phyloP scores from a whole-genome alignment of 2,329 filamentous ascomycete genomes.

The Cytospora mali region DNA sequence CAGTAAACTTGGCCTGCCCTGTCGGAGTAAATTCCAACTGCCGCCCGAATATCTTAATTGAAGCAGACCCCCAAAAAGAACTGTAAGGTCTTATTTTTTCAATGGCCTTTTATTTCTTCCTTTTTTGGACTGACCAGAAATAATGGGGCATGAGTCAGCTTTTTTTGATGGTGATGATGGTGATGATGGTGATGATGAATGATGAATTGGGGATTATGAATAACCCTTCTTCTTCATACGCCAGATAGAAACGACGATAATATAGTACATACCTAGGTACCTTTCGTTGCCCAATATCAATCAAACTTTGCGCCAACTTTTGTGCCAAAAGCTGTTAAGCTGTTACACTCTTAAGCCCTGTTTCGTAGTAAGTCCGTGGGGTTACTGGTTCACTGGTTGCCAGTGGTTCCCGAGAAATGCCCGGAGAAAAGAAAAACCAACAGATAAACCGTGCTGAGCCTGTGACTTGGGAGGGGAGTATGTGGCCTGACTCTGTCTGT shows the following conservation, averaged over 20 bases:
- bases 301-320: neutral
- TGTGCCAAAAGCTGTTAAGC: too few species aligned
- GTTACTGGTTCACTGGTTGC: too few species aligned
- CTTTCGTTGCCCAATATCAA: neutral
- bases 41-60: neutral
- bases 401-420: too few species aligned
- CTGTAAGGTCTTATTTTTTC: neutral
- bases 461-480: too few species aligned
- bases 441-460: too few species aligned
- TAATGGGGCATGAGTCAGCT: too few species aligned
- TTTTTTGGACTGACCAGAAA: neutral
- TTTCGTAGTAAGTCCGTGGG: too few species aligned
- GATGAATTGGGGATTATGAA: neutral
- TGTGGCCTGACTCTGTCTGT: too few species aligned
- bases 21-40: constrained; percentile 10
- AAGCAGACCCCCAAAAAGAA: neutral
- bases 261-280: neutral
- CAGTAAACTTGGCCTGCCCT: constrained; percentile 7
- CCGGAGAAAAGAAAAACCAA: too few species aligned
- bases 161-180: neutral
- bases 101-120: neutral
- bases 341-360: too few species aligned
- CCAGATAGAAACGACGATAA: neutral
- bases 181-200: neutral
- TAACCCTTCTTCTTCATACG: neutral